phyloP scores from a whole-genome alignment of 2,329 filamentous ascomycete genomes.

The Penicillium digitatum region DNA sequence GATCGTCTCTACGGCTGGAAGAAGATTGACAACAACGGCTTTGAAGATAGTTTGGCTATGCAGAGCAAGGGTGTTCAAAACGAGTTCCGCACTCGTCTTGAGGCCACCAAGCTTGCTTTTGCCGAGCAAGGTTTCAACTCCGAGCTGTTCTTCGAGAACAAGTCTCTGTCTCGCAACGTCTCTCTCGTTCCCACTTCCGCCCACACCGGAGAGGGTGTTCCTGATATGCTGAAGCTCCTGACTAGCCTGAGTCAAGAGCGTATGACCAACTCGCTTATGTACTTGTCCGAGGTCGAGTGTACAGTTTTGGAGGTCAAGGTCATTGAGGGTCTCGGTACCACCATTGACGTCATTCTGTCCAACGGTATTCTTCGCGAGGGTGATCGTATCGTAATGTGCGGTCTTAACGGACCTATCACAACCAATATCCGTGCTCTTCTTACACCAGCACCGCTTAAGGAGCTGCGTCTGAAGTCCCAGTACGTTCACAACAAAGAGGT shows the following conservation, averaged over 20 bases:
- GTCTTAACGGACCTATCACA: slow-evolving; percentile 91
- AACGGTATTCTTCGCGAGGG: slow-evolving; percentile 94
- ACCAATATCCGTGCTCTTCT: slow-evolving; percentile 94
- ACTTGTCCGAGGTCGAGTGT: slow-evolving; percentile 93
- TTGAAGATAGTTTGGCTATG: slow-evolving; percentile 82
- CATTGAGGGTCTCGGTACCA: slow-evolving; percentile 97
- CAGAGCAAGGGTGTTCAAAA: slow-evolving; percentile 92
- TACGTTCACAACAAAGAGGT: slow-evolving; percentile 99
- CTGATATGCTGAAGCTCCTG: slow-evolving; percentile 96
- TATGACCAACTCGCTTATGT: slow-evolving; percentile 97
- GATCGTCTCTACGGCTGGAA: slow-evolving; percentile 99
- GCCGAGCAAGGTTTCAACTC: slow-evolving; percentile 97
- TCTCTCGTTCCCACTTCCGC: slow-evolving; percentile 97
- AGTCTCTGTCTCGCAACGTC: slow-evolving; percentile 88
- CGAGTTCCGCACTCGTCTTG: slow-evolving; percentile 86
- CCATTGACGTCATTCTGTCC: slow-evolving; percentile 92
- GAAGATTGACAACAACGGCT: slow-evolving; percentile 97
- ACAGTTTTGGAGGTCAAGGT: slow-evolving; percentile 99
- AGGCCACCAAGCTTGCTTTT: slow-evolving; percentile 89
- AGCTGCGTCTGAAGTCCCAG: slow-evolving; percentile 88
- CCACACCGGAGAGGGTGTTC: slow-evolving; percentile 97
- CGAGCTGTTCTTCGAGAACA: slow-evolving; percentile 96
- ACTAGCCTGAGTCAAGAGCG: slow-evolving; percentile 89
- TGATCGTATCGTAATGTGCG: slow-evolving; percentile 90
- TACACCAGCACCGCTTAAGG: slow-evolving; percentile 87